These are phyloP conservation scores for Cadophora luteo-olivacea DNA, from an alignment of 2,329 filamentous ascomycete genomes.

Conservation along the genomic window DNA sequence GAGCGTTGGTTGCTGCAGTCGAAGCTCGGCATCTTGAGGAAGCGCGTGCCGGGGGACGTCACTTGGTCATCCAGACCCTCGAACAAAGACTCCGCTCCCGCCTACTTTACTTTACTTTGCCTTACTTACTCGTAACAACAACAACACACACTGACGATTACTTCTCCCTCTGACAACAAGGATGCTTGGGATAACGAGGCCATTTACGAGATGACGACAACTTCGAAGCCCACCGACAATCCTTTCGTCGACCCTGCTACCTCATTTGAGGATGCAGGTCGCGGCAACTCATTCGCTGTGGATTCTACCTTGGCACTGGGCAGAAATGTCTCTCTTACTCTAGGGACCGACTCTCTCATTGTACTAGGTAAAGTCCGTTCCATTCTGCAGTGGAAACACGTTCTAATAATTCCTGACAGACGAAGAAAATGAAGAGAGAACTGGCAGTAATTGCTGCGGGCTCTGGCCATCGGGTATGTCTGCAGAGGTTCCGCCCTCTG, in stretches of 20 bases:
- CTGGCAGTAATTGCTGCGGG: conserved; percentile 61
- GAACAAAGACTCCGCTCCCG: conserved; percentile 11
- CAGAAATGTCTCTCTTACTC: conserved; percentile 63
- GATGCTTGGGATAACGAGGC: conserved; percentile 33
- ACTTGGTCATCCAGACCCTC: conserved; percentile 5
- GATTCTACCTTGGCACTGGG: conserved; percentile 59
- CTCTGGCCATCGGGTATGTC: conserved; percentile 55
- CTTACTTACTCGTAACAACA: conserved; percentile 13
- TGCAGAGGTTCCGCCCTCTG: conserved; percentile 18
- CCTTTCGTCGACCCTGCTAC: conserved; percentile 47
- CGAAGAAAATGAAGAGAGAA: conserved; percentile 57
- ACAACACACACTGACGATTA: neutral
- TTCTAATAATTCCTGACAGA: conserved; percentile 48
- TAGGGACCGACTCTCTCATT: conserved; percentile 65
- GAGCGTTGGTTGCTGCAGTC: neutral
- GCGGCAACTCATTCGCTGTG: conserved; percentile 45
- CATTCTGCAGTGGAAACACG: neutral
- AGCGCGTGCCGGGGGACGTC: conserved; percentile 8
- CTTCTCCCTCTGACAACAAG: conserved; percentile 16
- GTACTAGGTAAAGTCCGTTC: conserved; percentile 55
- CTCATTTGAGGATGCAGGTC: conserved; percentile 43
- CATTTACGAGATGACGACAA: conserved; percentile 32
- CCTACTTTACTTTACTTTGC: neutral
- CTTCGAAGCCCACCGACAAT: conserved; percentile 42
- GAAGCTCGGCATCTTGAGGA: conserved; percentile 28